Percentiles rank a stretch among this genome's conserved stretches.
Conservation (phyloP, 805 yeast genomes). For the Candida krabiensis region DNA sequence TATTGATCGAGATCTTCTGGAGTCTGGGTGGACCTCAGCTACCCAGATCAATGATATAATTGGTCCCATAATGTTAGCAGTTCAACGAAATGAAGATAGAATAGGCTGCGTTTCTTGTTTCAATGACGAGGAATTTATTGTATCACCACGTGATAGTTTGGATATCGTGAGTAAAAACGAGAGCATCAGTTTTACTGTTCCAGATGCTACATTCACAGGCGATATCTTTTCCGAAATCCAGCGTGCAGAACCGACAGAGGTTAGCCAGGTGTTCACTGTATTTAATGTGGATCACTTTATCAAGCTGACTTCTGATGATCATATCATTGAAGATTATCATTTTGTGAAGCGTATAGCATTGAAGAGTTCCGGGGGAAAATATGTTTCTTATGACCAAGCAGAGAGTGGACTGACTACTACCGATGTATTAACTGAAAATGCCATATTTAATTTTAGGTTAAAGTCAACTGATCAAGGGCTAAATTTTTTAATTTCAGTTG, state of each 20-base stretch:
- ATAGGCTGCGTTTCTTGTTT: conserved; percentile 19
- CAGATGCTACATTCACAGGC: conserved; percentile 7
- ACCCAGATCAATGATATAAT: conserved; percentile 19
- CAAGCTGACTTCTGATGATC: conserved; percentile 4
- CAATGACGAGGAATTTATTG: conserved; percentile 9
- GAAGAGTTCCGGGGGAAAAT: conserved; percentile 25
- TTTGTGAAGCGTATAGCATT: conserved; percentile 19
- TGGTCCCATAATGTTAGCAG: conserved; percentile 27
- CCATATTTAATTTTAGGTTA: conserved; percentile 25
- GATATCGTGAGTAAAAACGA: conserved; percentile 8
- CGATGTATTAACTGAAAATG: conserved; percentile 29
- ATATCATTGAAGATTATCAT: not conserved
- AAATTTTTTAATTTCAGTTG: conserved; percentile 17
- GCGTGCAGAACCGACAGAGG: conserved; percentile 26
- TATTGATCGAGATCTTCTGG: conserved; percentile 18
- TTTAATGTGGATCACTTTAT: conserved; percentile 24
- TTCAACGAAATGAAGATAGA: conserved; percentile 8
- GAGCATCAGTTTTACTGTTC: conserved; percentile 22
- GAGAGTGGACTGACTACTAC: conserved; percentile 19
- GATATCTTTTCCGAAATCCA: conserved; percentile 12
- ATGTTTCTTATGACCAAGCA: conserved; percentile 20
- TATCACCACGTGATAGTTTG: conserved; percentile 14
- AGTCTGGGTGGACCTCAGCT: conserved; percentile 33
- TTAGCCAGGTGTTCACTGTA: conserved; percentile 29
- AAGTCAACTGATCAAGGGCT: conserved; percentile 2